Conservation (phyloP, 192 early-diverging fungal species). For the Umbelopsis sp. region DNA sequence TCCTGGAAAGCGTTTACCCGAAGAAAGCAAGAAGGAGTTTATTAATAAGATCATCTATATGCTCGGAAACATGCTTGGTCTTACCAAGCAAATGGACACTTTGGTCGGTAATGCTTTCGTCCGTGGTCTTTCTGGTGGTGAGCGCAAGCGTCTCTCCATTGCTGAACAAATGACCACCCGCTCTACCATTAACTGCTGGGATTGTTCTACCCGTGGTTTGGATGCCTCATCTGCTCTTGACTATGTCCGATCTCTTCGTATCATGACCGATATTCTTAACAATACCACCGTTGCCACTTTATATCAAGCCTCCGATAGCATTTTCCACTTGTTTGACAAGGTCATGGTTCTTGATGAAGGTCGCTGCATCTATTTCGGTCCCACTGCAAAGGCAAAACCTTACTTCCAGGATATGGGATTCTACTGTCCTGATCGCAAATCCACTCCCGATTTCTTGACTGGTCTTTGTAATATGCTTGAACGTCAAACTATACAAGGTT, state of each 20-base stretch:
- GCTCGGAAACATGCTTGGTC: slow-evolving; percentile 55
- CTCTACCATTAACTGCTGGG: slow-evolving; percentile 66
- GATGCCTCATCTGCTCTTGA: slow-evolving; percentile 80
- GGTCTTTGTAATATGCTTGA: slow-evolving; percentile 62
- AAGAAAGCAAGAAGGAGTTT: slow-evolving; percentile 22
- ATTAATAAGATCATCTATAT: slow-evolving; percentile 51
- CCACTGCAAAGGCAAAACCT: slow-evolving; percentile 40
- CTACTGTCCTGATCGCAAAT: slow-evolving; percentile 52
- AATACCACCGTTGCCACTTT: slow-evolving; percentile 64
- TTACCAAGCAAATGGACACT: slow-evolving; percentile 59
- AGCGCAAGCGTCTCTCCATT: slow-evolving; percentile 75
- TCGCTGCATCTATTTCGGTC: slow-evolving; percentile 65
- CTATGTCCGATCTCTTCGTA: slow-evolving; percentile 71
- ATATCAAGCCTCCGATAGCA: slow-evolving; percentile 75
- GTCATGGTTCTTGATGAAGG: slow-evolving; percentile 68
- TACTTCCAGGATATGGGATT: slow-evolving; percentile 57
- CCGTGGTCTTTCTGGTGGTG: slow-evolving; percentile 75
- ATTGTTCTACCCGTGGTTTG: slow-evolving; percentile 73
- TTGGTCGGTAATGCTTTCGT: slow-evolving; percentile 72
- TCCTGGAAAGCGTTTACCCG: slow-evolving; percentile 51
- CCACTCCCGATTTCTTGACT: slow-evolving; percentile 66
- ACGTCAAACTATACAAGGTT: slow-evolving; percentile 48
- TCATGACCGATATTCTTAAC: slow-evolving; percentile 65
- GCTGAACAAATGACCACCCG: slow-evolving; percentile 71
- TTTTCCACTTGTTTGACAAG: slow-evolving; percentile 64